Evolutionary conservation across 148 eudicot species (phyloP).

Genomic region (Nepenthes mirabilis): DNA sequence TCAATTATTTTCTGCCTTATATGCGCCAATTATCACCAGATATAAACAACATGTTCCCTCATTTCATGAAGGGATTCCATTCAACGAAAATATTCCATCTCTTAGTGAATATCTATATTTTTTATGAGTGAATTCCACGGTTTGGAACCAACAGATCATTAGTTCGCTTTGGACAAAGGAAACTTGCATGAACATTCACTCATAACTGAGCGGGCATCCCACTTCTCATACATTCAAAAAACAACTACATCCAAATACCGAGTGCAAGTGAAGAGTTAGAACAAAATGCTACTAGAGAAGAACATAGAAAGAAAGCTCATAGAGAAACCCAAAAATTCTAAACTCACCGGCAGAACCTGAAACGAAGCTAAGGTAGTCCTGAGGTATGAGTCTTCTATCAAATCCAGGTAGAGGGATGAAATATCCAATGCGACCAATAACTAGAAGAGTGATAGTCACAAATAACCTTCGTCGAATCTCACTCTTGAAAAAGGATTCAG

Average conservation of each 20-base stretch:
- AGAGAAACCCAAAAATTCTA: neutral
- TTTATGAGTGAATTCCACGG: too few species aligned
- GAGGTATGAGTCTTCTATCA: conserved; percentile 84
- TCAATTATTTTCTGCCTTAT: too few species aligned
- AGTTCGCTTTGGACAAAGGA: too few species aligned
- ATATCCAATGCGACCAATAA: conserved; percentile 80
- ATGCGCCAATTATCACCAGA: too few species aligned
- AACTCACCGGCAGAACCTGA: conserved; percentile 77
- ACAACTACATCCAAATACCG: neutral
- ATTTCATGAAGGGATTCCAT: too few species aligned
- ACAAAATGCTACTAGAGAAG: neutral
- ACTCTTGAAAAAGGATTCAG: conserved; percentile 95
- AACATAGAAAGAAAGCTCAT: neutral
- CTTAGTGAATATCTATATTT: too few species aligned
- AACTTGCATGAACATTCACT: too few species aligned
- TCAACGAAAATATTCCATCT: too few species aligned
- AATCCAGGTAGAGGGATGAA: conserved; percentile 95
- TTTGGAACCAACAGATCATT: too few species aligned
- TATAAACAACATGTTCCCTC: too few species aligned
- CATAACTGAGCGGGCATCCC: too few species aligned
- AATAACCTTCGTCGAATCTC: conserved; percentile 88
- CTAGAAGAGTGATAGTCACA: conserved; percentile 69
- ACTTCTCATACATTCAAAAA: too few species aligned
- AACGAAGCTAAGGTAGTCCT: conserved; percentile 68
- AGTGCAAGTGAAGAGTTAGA: neutral